Evolutionary conservation across 2,329 filamentous ascomycete genomes (phyloP).

Genomic region (Aspergillaceae sp.): DNA sequence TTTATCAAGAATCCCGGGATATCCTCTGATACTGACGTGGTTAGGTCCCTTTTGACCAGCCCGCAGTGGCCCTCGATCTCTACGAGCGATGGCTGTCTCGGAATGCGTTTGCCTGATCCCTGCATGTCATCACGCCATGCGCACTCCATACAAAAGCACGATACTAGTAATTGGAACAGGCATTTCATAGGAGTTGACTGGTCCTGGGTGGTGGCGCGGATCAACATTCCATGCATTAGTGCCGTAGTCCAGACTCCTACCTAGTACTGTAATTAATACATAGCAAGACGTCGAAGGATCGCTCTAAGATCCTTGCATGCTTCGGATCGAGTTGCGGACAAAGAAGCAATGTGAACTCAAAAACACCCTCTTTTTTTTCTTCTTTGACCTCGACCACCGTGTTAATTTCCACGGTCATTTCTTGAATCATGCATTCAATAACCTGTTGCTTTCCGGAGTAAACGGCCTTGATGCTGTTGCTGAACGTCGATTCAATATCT

Average conservation of each 20-base stretch:
- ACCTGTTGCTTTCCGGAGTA: no score
- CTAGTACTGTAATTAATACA: no score
- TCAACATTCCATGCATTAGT: no score
- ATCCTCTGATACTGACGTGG: background rate
- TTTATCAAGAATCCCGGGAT: background rate
- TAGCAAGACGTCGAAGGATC: background rate
- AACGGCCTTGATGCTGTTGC: no score
- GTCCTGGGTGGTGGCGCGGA: no score
- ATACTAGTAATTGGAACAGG: no score
- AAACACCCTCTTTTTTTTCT: background rate
- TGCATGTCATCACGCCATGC: no score
- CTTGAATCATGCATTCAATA: background rate
- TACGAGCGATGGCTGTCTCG: slow-evolving; percentile 1
- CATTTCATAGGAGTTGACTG: no score
- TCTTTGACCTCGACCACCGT: background rate
- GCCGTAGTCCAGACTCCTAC: no score
- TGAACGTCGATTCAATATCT: no score
- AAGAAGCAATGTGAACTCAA: background rate
- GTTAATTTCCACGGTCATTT: no score
- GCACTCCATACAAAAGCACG: no score
- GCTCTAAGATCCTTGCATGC: background rate
- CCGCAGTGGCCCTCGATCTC: slow-evolving; percentile 7
- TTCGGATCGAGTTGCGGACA: background rate
- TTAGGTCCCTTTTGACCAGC: slow-evolving; percentile 8
- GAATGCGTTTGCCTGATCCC: background rate